These are phyloP conservation scores for Colletotrichum sp. DNA, from an alignment of 2,329 filamentous ascomycete genomes.

Conservation along the genomic window DNA sequence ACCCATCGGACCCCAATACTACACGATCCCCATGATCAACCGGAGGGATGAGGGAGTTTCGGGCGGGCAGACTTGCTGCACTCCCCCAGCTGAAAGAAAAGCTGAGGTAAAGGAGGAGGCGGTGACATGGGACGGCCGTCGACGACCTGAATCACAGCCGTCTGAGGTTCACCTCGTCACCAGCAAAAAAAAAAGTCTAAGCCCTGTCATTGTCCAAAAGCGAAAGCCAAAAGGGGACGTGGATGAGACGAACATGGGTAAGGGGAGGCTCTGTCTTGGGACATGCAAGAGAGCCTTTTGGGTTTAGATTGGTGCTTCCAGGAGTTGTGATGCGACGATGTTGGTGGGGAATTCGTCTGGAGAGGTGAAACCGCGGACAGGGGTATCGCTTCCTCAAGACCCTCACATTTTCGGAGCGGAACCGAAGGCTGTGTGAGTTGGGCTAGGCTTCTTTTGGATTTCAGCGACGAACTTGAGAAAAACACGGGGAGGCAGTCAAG, in stretches of 20 bases:
- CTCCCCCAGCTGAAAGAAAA: background rate
- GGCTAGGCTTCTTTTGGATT: background rate
- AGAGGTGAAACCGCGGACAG: constrained; percentile 1
- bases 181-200: background rate
- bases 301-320: background rate
- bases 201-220: background rate
- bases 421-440: background rate
- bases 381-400: background rate
- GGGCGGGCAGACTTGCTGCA: background rate
- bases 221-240: background rate
- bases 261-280: background rate
- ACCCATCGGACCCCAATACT: background rate
- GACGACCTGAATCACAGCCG: background rate
- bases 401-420: background rate
- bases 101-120: background rate
- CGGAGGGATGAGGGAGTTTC: background rate
- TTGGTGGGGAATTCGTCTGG: background rate
- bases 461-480: background rate
- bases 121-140: background rate
- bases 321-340: background rate
- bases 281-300: background rate
- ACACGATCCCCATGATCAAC: background rate
- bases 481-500: background rate
- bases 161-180: background rate
- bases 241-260: constrained; percentile 20